These are phyloP conservation scores for Diplodia scrobiculata DNA, from an alignment of 2,329 filamentous ascomycete species.

Conservation along the genomic window DNA sequence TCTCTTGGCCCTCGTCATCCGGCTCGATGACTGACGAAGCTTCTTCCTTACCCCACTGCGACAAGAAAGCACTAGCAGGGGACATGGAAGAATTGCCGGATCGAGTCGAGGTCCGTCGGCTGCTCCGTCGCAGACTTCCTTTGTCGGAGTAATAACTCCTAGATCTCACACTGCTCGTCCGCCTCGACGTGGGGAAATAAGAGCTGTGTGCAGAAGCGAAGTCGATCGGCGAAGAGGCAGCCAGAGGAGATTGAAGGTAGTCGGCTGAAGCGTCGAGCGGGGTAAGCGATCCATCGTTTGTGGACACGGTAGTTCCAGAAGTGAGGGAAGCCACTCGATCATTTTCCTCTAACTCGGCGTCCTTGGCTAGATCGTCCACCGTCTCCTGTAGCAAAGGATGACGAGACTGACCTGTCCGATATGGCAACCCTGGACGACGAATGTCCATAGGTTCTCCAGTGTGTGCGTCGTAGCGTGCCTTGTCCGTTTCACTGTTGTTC, in stretches of 20 bases:
- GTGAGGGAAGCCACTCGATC: conserved; percentile 46
- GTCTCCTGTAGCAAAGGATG: conserved; percentile 44
- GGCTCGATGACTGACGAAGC: conserved; percentile 44
- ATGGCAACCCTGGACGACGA: conserved; percentile 36
- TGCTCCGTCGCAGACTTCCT: conserved; percentile 40
- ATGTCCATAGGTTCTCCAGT: conserved; percentile 27
- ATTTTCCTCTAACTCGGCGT: conserved; percentile 35
- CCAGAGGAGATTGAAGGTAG: conserved; percentile 39
- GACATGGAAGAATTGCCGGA: conserved; percentile 58
- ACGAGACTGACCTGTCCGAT: conserved; percentile 36
- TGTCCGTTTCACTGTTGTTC: conserved; percentile 35
- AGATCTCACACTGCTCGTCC: conserved; percentile 41
- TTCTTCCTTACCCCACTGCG: conserved; percentile 51
- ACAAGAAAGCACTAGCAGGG: conserved; percentile 60
- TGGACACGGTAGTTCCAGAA: conserved; percentile 48
- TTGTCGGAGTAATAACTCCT: conserved; percentile 31
- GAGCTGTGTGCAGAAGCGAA: conserved; percentile 37
- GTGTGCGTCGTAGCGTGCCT: conserved; percentile 34
- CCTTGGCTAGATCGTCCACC: conserved; percentile 34
- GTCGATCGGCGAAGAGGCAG: conserved; percentile 41
- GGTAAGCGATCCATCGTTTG: conserved; percentile 45
- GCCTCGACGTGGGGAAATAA: conserved; percentile 33
- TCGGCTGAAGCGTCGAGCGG: conserved; percentile 42
- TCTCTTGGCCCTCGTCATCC: conserved; percentile 68
- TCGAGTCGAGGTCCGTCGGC: conserved; percentile 50